phyloP scores from a whole-genome alignment of 352 stramenopile genomes.

The Elongisporangium undulatum region DNA sequence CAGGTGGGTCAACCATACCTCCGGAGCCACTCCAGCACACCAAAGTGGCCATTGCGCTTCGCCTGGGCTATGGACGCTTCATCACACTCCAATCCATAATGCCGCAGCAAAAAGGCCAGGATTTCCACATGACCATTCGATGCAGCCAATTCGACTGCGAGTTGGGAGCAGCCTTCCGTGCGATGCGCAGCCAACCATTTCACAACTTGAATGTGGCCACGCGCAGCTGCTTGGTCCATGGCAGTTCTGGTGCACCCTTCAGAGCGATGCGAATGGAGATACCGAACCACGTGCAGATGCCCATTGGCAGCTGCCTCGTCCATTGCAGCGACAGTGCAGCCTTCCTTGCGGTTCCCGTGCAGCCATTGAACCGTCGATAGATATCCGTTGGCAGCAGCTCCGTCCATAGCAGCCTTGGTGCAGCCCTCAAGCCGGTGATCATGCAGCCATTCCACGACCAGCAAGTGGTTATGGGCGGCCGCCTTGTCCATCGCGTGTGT shows the following conservation, averaged over 20 bases:
- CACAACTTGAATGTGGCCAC: constrained; percentile 59
- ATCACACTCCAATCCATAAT: not conserved
- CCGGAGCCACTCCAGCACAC: not conserved
- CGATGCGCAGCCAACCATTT: constrained; percentile 28
- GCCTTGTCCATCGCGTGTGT: constrained; percentile 36
- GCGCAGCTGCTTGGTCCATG: constrained; percentile 58
- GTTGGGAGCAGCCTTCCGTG: not conserved
- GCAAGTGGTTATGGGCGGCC: constrained; percentile 26
- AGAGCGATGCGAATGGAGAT: constrained; percentile 46
- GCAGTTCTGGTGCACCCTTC: constrained; percentile 71
- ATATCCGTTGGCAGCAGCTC: constrained; percentile 17
- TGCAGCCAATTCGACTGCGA: not conserved
- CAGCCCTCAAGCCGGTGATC: constrained; percentile 28
- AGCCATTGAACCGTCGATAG: constrained; percentile 24
- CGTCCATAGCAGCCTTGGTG: constrained; percentile 17
- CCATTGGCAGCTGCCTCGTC: constrained; percentile 20
- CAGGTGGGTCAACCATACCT: too few relatives aligned
- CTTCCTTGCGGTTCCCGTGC: constrained; percentile 18
- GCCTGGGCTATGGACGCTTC: not conserved
- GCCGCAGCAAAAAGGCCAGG: not conserved
- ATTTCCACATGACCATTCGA: not conserved
- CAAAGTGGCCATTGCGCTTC: not conserved
- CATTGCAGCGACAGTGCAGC: constrained; percentile 19
- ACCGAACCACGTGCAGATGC: constrained; percentile 32
- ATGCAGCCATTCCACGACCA: constrained; percentile 41